Base-by-base conservation (phyloP, 1,284 basidiomycete genomes). In the Malassezia caprae region DNA sequence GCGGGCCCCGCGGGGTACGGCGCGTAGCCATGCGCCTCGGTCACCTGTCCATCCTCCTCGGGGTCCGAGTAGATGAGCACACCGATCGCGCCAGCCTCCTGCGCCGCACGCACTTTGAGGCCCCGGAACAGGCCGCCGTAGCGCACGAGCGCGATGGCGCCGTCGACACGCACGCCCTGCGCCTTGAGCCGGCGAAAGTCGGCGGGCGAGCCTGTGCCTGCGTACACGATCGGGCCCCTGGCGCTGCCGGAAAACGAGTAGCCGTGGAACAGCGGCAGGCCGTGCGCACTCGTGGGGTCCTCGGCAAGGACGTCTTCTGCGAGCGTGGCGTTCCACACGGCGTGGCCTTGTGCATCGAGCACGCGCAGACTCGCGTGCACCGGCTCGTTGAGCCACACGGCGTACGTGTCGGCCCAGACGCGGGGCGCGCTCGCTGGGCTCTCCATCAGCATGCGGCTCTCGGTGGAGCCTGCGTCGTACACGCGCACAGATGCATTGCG, bases 41-140 rank as follows among this genome's bases (percentile, higher is more conserved):
- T 88, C 28, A 90, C 83, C 37, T 80, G 80, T 19, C 89, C 89
- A 68, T 96, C 90, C 69, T 94, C 89, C 51, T 83, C 83, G 12
- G 87, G 86, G 76, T 96, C 91, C 13, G 83, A 83, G 77, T 89
- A 96, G 65, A 96, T 90, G 52, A 82, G 65, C 35, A 73, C 71
- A 10, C 70, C 76, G 77, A 61, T 83, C 48, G 83, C 51, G 19
- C 90, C 90, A 4, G 83, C 82, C 61, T 90, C 87, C 66, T 90
- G 81, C 2, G 90, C 88, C 1, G 83, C 82, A 77, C 87, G 82
- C 51, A 89, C 79, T 82, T 89, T 65, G 34, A 96, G 79, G 13
- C 91, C 93, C 61, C 91, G 84, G 79, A 88, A 88, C 54, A 82
- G 73, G 21, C 75, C 74, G 12, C 89, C 90, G 70, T 96, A 96